phyloP scores from a whole-genome alignment of 225 moss, liverwort and hornwort genomes.

The Polytrichum formosum region DNA sequence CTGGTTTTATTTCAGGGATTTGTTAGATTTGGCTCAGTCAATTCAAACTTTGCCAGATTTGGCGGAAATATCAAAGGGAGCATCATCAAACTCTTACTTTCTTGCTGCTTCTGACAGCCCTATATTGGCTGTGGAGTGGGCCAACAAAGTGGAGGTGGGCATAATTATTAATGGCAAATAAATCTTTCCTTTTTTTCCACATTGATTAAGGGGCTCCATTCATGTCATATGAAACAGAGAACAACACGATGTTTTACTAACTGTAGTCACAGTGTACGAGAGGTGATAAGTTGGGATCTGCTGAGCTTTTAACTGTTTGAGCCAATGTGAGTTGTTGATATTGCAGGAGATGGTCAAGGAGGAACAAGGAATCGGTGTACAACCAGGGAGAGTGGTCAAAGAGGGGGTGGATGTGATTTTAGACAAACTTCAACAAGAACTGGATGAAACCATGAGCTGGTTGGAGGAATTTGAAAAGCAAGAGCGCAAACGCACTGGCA shows the following conservation, averaged over 20 bases:
- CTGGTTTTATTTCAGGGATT: conserved; percentile 40
- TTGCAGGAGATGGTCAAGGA: conserved; percentile 49
- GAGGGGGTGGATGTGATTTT: conserved; percentile 42
- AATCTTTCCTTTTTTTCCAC: too few relatives aligned
- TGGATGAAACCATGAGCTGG: conserved; percentile 37
- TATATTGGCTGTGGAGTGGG: conserved; percentile 47
- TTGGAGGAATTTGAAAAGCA: conserved; percentile 53
- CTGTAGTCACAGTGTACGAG: background rate
- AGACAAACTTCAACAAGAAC: conserved; percentile 43
- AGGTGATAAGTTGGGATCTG: conserved; percentile 5
- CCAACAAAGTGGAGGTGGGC: conserved; percentile 54
- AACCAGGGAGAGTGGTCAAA: conserved; percentile 51
- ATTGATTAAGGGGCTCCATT: too few relatives aligned
- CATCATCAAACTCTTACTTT: conserved; percentile 53
- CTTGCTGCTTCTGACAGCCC: conserved; percentile 44
- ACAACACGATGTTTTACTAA: too few relatives aligned
- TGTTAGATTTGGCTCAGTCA: conserved; percentile 53
- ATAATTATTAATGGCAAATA: background rate
- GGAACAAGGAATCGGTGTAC: conserved; percentile 37
- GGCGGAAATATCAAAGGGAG: conserved; percentile 42
- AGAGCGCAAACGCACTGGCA: conserved; percentile 59
- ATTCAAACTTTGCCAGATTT: conserved; percentile 56
- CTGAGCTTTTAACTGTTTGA: background rate
- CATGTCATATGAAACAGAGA: too few relatives aligned
- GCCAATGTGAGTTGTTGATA: conserved; percentile 6